Evolutionary conservation across 2,329 filamentous ascomycete genomes (phyloP), one percentile per base, ranked within the genome.

Genomic region (Ceratocystis lukuohia): DNA sequence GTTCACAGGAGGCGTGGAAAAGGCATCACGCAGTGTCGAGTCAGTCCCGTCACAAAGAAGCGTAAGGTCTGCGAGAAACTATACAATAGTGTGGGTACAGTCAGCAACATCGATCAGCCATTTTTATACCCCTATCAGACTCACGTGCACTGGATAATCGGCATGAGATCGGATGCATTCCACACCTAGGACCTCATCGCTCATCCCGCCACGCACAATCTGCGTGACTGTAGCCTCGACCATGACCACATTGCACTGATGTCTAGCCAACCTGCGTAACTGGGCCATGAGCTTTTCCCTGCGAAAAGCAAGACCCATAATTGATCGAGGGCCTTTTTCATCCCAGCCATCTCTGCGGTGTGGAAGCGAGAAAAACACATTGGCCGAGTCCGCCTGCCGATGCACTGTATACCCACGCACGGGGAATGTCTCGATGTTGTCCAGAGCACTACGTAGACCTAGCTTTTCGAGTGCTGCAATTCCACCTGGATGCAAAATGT

Each of bases 401-500:
- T 61, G 37, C n/a, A 67, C 63, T 7, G 62, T 65, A 15, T 65
- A 67, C 15, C 66, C 66, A 20, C 63, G 56, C 53, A 67, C 62
- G 17, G 62, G 62, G 3, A 61, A 50, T 25, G 53, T 46, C 15
- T 61, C 94, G 71, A 97, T 96, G 66, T 78, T 88, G 67, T 97
- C 91, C 67, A 97, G 77, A 74, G 91, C 96, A 71, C 91, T 84
- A 65, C 79, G 80, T 69, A 99, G 77, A 1, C 94, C 94, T 62
- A 99, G 79, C 73, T 88, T 84, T 72, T 86, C 82, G 71, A 99
- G 80, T 5, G 93, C 88, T 63, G 84, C 80, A 44, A 96, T 86
- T 61, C 94, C 94, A 62, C 93, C 94, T 0, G 94, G 94, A 76
- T 97, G 94, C 71, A 97, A 79, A 69, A 97, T 78, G 78, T 97